Evolutionary conservation across 1,139 yeast species (phyloP).

Genomic region (Pichia sp.): DNA sequence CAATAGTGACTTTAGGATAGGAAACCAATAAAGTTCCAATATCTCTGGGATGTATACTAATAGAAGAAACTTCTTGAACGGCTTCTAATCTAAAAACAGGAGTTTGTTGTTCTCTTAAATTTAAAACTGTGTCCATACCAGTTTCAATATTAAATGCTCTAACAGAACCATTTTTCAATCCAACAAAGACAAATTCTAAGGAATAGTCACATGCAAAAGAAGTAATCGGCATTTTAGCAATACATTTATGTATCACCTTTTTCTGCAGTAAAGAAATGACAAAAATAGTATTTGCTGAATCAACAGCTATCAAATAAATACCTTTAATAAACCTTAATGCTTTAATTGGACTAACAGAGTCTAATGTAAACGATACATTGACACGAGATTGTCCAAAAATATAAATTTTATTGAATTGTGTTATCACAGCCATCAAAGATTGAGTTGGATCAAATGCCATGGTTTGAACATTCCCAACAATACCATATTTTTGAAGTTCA

Average conservation of each 20-base stretch:
- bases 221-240: slow-evolving; percentile 61
- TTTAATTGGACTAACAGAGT: slow-evolving; percentile 46
- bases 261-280: slow-evolving; percentile 68
- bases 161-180: slow-evolving; percentile 70
- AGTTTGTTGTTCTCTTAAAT: slow-evolving; percentile 70
- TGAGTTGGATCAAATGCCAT: slow-evolving; percentile 86
- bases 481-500: slow-evolving; percentile 48
- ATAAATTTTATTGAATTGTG: slow-evolving; percentile 62
- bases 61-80: slow-evolving; percentile 54
- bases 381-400: slow-evolving; percentile 84
- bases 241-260: slow-evolving; percentile 47
- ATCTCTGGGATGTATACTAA: slow-evolving; percentile 87
- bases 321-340: slow-evolving; percentile 69
- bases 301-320: slow-evolving; percentile 66
- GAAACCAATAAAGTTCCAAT: slow-evolving; percentile 70
- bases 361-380: slow-evolving; percentile 58
- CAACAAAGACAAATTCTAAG: slow-evolving; percentile 79
- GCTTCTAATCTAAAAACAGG: slow-evolving; percentile 42
- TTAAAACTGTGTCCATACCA: slow-evolving; percentile 56
- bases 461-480: slow-evolving; percentile 53
- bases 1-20: slow-evolving; percentile 63
- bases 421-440: slow-evolving; percentile 75
- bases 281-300: slow-evolving; percentile 48
- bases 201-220: slow-evolving; percentile 77
- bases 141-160: slow-evolving; percentile 82